Conservation (phyloP, 169 alveolate genomes). For the Cyclospora cayetanensis region DNA sequence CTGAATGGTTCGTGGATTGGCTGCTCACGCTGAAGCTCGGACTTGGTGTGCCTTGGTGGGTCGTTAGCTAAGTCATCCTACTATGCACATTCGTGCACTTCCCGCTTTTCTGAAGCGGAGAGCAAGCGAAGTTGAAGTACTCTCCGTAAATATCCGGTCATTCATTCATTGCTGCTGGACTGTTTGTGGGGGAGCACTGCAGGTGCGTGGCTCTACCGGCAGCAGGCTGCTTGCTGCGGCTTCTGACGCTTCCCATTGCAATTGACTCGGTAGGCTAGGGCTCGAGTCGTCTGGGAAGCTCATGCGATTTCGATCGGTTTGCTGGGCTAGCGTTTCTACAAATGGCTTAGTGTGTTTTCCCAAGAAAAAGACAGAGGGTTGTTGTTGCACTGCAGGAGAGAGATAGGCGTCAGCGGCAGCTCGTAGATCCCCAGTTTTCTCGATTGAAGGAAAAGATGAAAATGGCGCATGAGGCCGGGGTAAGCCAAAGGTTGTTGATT, state of each 20-base stretch:
- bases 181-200: background rate
- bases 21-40: background rate
- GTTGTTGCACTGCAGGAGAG: background rate
- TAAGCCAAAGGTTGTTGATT: too few species aligned
- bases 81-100: too few species aligned
- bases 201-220: constrained; percentile 41
- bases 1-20: constrained; percentile 42
- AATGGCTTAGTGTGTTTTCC: background rate
- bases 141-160: too few species aligned
- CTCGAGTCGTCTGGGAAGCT: background rate
- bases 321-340: background rate
- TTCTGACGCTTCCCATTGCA: constrained; percentile 30
- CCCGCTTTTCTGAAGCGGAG: too few species aligned
- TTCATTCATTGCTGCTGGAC: background rate
- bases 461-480: constrained; percentile 6
- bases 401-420: constrained; percentile 24
- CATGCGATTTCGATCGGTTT: too few species aligned
- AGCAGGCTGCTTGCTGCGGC: constrained; percentile 52
- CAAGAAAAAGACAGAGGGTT: background rate
- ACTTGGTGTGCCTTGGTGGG: constrained; percentile 19
- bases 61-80: too few species aligned
- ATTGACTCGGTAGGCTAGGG: background rate
- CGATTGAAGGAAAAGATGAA: constrained; percentile 38
- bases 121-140: too few species aligned
- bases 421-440: constrained; percentile 24